Conservation (phyloP, 768 basidiomycete genomes). For the Suillus fuscotomentosus region DNA sequence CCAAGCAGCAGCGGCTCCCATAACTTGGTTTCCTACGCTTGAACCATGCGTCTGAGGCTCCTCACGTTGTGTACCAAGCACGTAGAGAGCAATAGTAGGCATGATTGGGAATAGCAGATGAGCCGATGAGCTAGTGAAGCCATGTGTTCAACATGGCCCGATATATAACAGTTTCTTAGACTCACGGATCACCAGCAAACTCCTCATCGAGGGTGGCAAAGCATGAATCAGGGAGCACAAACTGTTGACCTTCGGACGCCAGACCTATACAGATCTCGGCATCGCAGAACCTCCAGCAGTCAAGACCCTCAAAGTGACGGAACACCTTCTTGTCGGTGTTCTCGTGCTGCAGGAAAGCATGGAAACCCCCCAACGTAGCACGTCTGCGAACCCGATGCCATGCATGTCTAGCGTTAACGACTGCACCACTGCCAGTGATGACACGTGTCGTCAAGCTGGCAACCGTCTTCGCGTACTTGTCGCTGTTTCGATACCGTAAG, state of each 20-base stretch:
- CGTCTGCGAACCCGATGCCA: slow-evolving; percentile 30
- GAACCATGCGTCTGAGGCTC: slow-evolving; percentile 13
- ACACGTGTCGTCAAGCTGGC: slow-evolving; percentile 22
- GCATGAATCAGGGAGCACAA: slow-evolving; percentile 51
- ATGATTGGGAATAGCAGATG: slow-evolving; percentile 57
- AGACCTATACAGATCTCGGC: slow-evolving; percentile 56
- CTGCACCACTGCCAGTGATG: slow-evolving; percentile 19
- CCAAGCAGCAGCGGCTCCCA: slow-evolving; percentile 25
- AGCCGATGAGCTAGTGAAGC: slow-evolving; percentile 37
- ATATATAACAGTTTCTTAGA: neutral
- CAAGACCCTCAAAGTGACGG: slow-evolving; percentile 22
- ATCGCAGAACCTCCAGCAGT: slow-evolving; percentile 48
- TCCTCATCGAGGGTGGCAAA: slow-evolving; percentile 54
- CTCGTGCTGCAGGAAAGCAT: slow-evolving; percentile 26
- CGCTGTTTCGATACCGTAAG: slow-evolving; percentile 56
- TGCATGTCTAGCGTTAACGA: slow-evolving; percentile 17
- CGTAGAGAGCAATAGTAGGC: slow-evolving; percentile 52
- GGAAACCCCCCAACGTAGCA: slow-evolving; percentile 24
- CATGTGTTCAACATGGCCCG: slow-evolving; percentile 2
- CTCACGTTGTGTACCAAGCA: slow-evolving; percentile 38
- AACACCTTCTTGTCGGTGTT: slow-evolving; percentile 2
- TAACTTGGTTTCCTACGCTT: slow-evolving; percentile 14
- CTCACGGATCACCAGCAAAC: slow-evolving; percentile 33
- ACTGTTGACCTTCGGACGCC: slow-evolving; percentile 54
- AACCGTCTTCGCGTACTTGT: slow-evolving; percentile 42